These are phyloP conservation scores for Nemania sp. DNA, from an alignment of 2,329 filamentous ascomycete genomes.

Conservation along the genomic window DNA sequence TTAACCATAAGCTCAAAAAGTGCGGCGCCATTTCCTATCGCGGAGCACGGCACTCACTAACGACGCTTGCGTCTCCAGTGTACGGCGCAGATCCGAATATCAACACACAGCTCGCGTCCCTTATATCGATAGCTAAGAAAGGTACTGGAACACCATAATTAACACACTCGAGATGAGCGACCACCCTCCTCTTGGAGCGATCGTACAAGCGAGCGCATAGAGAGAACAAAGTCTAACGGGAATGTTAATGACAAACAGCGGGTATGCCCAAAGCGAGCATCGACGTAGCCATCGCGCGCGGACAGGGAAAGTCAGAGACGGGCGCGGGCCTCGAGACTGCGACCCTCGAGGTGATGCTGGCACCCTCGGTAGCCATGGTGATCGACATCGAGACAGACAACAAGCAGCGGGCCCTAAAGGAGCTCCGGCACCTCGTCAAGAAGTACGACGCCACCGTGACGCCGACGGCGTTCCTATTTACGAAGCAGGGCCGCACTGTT, in stretches of 20 bases:
- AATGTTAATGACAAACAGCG: slow-evolving; percentile 55
- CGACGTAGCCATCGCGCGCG: slow-evolving; percentile 86
- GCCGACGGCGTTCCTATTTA: slow-evolving; percentile 86
- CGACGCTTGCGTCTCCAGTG: slow-evolving; percentile 60
- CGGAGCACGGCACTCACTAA: neutral
- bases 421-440: slow-evolving; percentile 79
- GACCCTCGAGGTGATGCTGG: slow-evolving; percentile 83
- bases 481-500: slow-evolving; percentile 79
- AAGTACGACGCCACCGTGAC: slow-evolving; percentile 76
- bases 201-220: neutral
- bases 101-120: slow-evolving; percentile 81
- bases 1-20: slow-evolving; percentile 81
- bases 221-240: slow-evolving; percentile 29
- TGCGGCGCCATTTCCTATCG: slow-evolving; percentile 52
- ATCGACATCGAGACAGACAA: slow-evolving; percentile 89
- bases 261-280: slow-evolving; percentile 87
- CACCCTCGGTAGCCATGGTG: slow-evolving; percentile 80
- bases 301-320: slow-evolving; percentile 82
- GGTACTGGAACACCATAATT: slow-evolving; percentile 54
- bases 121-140: slow-evolving; percentile 84
- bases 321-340: slow-evolving; percentile 82
- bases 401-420: slow-evolving; percentile 77
- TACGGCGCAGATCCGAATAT: slow-evolving; percentile 78
- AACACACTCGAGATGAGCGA: neutral
- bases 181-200: neutral